Base-by-base conservation (phyloP, 345 rosid species). In the Eucalyptus cladocalyx region DNA sequence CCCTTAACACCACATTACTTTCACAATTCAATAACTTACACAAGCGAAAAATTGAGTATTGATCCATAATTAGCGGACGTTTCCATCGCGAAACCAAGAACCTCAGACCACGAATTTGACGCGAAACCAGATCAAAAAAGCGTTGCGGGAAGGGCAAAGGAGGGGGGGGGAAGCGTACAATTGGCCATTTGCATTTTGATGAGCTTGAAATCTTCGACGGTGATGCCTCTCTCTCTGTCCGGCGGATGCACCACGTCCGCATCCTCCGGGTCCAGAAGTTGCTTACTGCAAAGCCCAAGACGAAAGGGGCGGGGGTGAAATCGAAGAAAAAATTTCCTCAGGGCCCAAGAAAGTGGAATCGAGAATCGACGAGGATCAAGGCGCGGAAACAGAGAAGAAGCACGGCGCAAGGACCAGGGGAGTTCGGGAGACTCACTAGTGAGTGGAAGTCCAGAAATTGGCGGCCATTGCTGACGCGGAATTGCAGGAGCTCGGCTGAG, bases 361-460 rank as follows among this genome's bases (percentile, higher is more conserved):
- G 14, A 76, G 47, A 37, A 76, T 11, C 47, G 45, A 76, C 47
- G 42, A 76, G 47, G 83, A 37, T 40, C 30, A 21, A 40, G 83
- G 47, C 15, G 47, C 28, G 30, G 47, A 23, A 11, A 21, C 28
- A 11, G 83, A 40, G 83, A 21, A 37, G 83, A 76, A 11, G 83
- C 83, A 4, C 83, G 1, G 2, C 83, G 47, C 47, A 23, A 13
- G 47, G 1, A 42, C 2, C 47, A 40, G 83, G 81, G 81, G 32
- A 86, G 76, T 86, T 88, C 62, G 56, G 48, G 80, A 83, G 34
- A 89, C 90, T 93, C 92, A 96, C 99, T 81, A 92, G 92, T 96
- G 99, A 80, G 99, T 91, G 80, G 99, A 96, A 80, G 97, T 94
- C 99, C 99, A 97, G 94, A 97, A 97, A 94, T 97, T 97, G 80